A percentile compares a stretch with the other conserved stretches of the same genome.
These are phyloP conservation scores for Fomitopsis pinicola DNA, from an alignment of 1,284 basidiomycete species.

Conservation along the genomic window DNA sequence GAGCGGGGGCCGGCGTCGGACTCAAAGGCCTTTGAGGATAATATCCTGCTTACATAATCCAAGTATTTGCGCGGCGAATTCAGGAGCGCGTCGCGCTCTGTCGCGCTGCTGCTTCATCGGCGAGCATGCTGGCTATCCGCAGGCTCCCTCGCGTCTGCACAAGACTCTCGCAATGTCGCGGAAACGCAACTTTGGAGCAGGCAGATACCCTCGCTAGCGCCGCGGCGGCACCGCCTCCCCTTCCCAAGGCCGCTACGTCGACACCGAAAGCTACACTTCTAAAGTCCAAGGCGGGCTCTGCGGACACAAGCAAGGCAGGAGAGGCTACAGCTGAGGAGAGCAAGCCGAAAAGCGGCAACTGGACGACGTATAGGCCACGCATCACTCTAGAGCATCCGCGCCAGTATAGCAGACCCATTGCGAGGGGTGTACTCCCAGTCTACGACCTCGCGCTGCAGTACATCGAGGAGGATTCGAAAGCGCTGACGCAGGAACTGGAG, in stretches of 20 bases:
- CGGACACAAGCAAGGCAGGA: neutral
- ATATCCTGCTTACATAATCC: neutral
- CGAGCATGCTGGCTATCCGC: constrained; percentile 25
- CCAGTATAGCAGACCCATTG: constrained; percentile 66
- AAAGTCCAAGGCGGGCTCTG: neutral
- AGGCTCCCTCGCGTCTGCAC: constrained; percentile 20
- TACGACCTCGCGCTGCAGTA: constrained; percentile 80
- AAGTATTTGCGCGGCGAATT: neutral
- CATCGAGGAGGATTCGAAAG: constrained; percentile 48
- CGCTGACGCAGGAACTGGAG: constrained; percentile 43
- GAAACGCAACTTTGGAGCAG: constrained; percentile 25
- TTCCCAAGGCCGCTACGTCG: constrained; percentile 7
- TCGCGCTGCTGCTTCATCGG: neutral
- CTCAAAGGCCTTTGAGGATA: too few species aligned
- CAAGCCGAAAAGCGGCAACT: constrained; percentile 13
- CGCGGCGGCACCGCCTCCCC: constrained; percentile 13
- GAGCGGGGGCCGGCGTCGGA: too few species aligned
- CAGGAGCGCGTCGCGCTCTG: neutral
- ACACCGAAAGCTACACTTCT: neutral
- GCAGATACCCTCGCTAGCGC: constrained; percentile 11
- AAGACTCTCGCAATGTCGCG: constrained; percentile 19
- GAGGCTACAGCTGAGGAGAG: constrained; percentile 6
- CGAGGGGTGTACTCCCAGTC: constrained; percentile 65
- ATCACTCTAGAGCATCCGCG: constrained; percentile 49
- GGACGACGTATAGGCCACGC: constrained; percentile 33